These are phyloP conservation scores for Petunia hybrid DNA, from an alignment of 305 asterid genomes.

Conservation along the genomic window DNA sequence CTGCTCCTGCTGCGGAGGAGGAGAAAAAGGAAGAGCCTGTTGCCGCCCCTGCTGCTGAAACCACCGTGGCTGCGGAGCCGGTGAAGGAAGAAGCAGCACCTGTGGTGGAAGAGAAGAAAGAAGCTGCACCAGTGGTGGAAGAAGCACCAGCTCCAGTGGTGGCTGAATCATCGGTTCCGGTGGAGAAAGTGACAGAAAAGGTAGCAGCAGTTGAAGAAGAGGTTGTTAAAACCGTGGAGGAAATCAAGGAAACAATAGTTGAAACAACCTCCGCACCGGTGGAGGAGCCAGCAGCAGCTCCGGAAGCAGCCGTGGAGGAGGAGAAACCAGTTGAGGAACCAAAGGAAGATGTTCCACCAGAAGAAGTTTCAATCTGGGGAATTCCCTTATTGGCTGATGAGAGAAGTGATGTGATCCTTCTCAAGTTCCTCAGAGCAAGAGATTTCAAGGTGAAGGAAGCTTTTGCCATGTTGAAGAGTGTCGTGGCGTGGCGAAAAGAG, in stretches of 20 bases:
- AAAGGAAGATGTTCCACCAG: constrained; percentile 55
- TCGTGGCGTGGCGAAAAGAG: constrained; percentile 85
- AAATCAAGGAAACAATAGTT: constrained; percentile 74
- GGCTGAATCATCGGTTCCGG: constrained; percentile 37
- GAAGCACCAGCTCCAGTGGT: constrained; percentile 37
- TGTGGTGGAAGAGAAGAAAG: constrained; percentile 37
- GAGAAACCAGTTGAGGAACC: constrained; percentile 30
- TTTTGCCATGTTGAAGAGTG: constrained; percentile 81
- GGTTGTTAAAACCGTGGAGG: constrained; percentile 50
- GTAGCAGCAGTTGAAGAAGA: constrained; percentile 41
- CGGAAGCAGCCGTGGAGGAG: constrained; percentile 42
- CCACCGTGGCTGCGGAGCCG: constrained; percentile 36
- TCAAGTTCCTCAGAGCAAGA: constrained; percentile 85
- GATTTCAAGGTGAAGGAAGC: constrained; percentile 94
- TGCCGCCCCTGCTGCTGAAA: constrained; percentile 30
- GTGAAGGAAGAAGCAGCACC: constrained; percentile 40
- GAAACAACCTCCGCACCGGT: constrained; percentile 50
- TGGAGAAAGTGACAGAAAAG: constrained; percentile 45
- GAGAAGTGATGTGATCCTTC: constrained; percentile 79
- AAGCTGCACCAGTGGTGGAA: constrained; percentile 30
- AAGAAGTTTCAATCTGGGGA: constrained; percentile 91
- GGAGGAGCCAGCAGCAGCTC: constrained; percentile 47
- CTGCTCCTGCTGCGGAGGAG: neutral
- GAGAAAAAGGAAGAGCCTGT: constrained; percentile 38
- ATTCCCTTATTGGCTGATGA: constrained; percentile 78